These are phyloP conservation scores for Magnusiomyces suaveolens DNA, from an alignment of 1,139 yeast species.

Conservation along the genomic window DNA sequence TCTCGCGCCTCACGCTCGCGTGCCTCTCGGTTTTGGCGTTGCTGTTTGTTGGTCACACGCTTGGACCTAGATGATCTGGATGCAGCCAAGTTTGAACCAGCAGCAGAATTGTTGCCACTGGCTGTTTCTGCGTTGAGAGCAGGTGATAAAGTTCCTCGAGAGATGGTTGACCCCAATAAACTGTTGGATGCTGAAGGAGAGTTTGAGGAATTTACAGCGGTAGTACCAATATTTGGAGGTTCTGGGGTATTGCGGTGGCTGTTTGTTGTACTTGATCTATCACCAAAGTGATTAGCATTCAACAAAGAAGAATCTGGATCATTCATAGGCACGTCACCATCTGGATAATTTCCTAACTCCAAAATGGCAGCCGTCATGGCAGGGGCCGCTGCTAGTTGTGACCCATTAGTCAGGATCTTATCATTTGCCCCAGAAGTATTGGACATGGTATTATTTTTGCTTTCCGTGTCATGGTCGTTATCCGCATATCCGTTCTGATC, in stretches of 20 bases:
- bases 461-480: background rate
- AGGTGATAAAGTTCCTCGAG: background rate
- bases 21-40: background rate
- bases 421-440: no score
- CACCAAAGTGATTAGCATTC: background rate
- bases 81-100: background rate
- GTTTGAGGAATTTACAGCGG: no score
- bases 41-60: background rate
- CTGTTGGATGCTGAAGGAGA: no score
- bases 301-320: background rate
- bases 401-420: no score
- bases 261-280: background rate
- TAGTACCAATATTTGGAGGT: background rate
- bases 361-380: background rate
- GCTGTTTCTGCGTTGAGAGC: background rate
- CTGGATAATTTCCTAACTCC: background rate
- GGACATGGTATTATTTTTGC: no score
- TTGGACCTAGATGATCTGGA: background rate
- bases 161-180: background rate
- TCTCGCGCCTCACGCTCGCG: constrained; percentile 1
- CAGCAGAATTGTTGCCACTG: no score
- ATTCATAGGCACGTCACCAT: background rate
- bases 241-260: background rate
- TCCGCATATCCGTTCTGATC: constrained; percentile 7
- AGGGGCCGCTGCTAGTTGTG: background rate